phyloP scores from a whole-genome alignment of 805 yeast genomes.

The Ogataea salicorniae region DNA sequence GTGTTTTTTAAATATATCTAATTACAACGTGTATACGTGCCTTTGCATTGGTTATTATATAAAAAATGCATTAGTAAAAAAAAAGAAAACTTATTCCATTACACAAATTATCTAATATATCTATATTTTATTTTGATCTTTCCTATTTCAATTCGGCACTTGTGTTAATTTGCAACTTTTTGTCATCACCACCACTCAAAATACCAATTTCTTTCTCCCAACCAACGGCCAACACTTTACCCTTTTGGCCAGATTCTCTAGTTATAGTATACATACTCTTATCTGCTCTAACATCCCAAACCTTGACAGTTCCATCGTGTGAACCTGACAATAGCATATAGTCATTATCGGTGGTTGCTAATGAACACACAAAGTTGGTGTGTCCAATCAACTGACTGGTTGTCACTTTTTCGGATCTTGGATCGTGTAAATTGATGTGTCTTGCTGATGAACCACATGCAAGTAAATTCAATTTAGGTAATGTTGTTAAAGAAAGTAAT shows the following conservation, averaged over 20 bases:
- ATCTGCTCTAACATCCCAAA: constrained; percentile 93
- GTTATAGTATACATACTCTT: constrained; percentile 76
- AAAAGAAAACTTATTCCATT: too few relatives aligned
- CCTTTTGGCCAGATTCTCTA: constrained; percentile 55
- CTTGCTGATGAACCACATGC: constrained; percentile 98
- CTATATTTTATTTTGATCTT: too few relatives aligned
- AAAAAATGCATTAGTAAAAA: too few relatives aligned
- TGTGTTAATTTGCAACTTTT: constrained; percentile 77
- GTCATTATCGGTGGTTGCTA: constrained; percentile 68
- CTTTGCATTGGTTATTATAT: too few relatives aligned
- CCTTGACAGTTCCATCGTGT: constrained; percentile 93
- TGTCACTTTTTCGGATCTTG: constrained; percentile 66
- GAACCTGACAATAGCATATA: constrained; percentile 85
- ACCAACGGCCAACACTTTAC: constrained; percentile 78
- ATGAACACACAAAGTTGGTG: constrained; percentile 79
- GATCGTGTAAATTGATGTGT: constrained; percentile 91
- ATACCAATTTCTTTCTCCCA: constrained; percentile 83
- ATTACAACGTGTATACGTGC: too few relatives aligned
- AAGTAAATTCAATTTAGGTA: constrained; percentile 62
- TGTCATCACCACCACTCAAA: constrained; percentile 91
- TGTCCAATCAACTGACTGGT: constrained; percentile 81
- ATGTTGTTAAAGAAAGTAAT: constrained; percentile 64
- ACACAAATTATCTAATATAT: too few relatives aligned
- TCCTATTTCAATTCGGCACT: constrained; percentile 23
- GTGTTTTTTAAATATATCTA: too few relatives aligned